phyloP scores from a whole-genome alignment of 1,284 basidiomycete species.

The Agroathelia rolfsii region DNA sequence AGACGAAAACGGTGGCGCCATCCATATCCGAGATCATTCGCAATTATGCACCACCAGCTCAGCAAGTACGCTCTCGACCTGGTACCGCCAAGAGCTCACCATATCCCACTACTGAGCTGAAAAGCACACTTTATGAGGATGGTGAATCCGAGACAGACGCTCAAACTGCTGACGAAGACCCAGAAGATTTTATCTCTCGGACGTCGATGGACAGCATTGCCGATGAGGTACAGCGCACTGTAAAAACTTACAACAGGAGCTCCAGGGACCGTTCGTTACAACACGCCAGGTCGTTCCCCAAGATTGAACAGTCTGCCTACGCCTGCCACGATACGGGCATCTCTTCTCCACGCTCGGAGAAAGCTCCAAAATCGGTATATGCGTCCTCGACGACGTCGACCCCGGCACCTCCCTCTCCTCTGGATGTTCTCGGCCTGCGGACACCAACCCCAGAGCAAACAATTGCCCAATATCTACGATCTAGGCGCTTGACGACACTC shows the following conservation, averaged over 20 bases:
- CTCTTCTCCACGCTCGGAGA: conserved; percentile 44
- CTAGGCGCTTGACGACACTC: conserved; percentile 75
- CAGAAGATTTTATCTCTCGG: conserved; percentile 56
- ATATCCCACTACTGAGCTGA: conserved; percentile 35
- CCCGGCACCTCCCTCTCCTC: conserved; percentile 32
- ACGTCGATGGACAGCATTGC: conserved; percentile 79
- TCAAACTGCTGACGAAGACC: conserved; percentile 42
- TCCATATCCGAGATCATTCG: conserved; percentile 80
- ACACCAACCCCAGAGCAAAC: conserved; percentile 51
- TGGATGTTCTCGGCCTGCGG: conserved; percentile 30
- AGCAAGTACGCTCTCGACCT: conserved; percentile 34
- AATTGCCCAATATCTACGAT: conserved; percentile 78
- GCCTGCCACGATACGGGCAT: conserved; percentile 39
- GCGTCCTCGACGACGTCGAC: conserved; percentile 34
- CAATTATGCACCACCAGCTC: conserved; percentile 51
- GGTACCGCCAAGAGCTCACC: conserved; percentile 35
- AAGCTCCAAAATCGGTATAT: conserved; percentile 34
- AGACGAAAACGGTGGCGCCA: conserved; percentile 40
- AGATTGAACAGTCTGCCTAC: conserved; percentile 33
- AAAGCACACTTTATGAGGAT: conserved; percentile 29
- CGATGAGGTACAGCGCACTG: conserved; percentile 63
- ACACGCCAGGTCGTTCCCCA: conserved; percentile 38
- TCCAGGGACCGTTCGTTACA: conserved; percentile 29
- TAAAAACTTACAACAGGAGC: conserved; percentile 49
- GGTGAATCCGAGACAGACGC: conserved; percentile 42